Evolutionary conservation across 768 basidiomycete species (phyloP).

Genomic region (Hebeloma cylindrosporum): DNA sequence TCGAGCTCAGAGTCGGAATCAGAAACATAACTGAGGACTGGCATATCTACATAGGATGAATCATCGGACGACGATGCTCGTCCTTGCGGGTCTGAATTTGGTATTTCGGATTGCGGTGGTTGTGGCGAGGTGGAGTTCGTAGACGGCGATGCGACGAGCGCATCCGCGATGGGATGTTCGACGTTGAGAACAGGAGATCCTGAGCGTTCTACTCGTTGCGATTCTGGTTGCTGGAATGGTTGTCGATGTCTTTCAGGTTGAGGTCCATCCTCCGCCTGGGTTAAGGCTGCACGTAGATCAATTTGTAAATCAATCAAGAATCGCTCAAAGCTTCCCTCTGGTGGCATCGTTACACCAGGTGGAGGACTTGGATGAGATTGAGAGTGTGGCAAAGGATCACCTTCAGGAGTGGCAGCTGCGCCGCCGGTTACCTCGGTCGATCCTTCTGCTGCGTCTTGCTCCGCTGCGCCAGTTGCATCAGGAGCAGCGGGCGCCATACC

Average conservation of each 20-base stretch:
- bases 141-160: no score
- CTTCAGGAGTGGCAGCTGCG: slow-evolving; percentile 5
- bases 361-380: neutral
- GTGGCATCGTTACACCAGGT: slow-evolving; percentile 26
- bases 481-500: slow-evolving; percentile 9
- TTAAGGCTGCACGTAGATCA: slow-evolving; percentile 66
- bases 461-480: slow-evolving; percentile 10
- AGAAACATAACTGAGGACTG: slow-evolving; percentile 32
- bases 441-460: slow-evolving; percentile 7
- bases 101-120: neutral
- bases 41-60: slow-evolving; percentile 21
- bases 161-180: no score
- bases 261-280: slow-evolving; percentile 32
- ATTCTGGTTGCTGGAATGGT: neutral
- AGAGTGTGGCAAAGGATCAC: neutral
- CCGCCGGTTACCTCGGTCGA: slow-evolving; percentile 1
- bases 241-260: slow-evolving; percentile 1
- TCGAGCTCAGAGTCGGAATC: slow-evolving; percentile 39
- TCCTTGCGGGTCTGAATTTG: neutral
- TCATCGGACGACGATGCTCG: neutral
- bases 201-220: neutral
- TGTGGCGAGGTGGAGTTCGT: no score
- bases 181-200: neutral
- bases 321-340: slow-evolving; percentile 75
- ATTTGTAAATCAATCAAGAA: slow-evolving; percentile 78